phyloP scores from a whole-genome alignment of 768 basidiomycete species.

The Russula ochroleuca region DNA sequence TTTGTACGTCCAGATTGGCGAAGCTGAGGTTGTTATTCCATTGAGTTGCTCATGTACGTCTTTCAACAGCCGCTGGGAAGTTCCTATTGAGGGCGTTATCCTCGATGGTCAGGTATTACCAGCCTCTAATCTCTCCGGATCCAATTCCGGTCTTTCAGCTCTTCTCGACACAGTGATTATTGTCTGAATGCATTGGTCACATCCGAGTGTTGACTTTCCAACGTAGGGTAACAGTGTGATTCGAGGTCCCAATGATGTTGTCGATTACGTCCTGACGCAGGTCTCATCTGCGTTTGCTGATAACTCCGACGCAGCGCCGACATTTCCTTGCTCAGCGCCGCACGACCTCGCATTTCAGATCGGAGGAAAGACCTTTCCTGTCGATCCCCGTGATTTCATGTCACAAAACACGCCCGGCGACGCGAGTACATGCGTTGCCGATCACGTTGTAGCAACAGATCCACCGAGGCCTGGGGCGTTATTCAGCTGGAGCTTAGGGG shows the following conservation, averaged over 20 bases:
- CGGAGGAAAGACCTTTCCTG: constrained; percentile 51
- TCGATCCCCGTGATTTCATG: constrained; percentile 76
- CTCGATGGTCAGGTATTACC: constrained; percentile 65
- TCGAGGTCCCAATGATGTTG: constrained; percentile 51
- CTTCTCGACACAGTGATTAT: constrained; percentile 63
- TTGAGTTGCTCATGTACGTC: background rate
- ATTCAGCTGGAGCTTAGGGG: constrained; percentile 70
- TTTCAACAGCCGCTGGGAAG: constrained; percentile 50
- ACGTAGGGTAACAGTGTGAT: constrained; percentile 69
- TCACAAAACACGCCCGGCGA: constrained; percentile 36
- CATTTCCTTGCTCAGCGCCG: constrained; percentile 21
- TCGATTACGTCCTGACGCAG: constrained; percentile 14
- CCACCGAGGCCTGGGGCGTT: constrained; percentile 31
- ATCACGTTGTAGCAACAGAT: constrained; percentile 22
- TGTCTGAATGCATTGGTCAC: background rate
- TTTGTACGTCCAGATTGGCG: constrained; percentile 11
- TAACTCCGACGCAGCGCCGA: constrained; percentile 13
- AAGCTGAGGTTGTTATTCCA: background rate
- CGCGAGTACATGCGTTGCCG: constrained; percentile 20
- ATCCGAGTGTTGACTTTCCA: background rate
- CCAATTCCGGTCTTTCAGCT: constrained; percentile 36
- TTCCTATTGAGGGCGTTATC: constrained; percentile 64
- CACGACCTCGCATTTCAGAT: constrained; percentile 25
- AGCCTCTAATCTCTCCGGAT: constrained; percentile 42
- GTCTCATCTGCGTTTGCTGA: constrained; percentile 22